These are phyloP conservation scores for Rhodofomes roseus DNA, from an alignment of 1,284 basidiomycete species.

Conservation along the genomic window DNA sequence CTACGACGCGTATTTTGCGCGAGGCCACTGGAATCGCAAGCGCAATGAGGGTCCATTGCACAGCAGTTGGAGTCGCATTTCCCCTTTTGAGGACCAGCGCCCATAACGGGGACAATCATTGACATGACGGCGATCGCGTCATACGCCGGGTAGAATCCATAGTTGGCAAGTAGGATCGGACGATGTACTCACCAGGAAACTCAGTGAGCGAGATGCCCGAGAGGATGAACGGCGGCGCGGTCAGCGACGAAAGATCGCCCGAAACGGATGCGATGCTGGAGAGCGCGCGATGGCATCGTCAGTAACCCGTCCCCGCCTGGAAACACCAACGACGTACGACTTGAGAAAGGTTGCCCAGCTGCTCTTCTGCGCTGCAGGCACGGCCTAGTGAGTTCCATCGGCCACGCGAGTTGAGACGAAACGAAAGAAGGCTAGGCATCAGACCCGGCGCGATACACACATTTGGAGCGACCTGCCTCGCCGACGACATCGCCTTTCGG, in stretches of 20 bases:
- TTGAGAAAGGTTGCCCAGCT: conserved; percentile 82
- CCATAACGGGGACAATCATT: not conserved
- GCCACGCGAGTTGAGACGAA: not conserved
- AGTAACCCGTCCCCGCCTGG: not conserved
- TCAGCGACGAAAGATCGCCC: conserved; percentile 91
- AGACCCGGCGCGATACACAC: conserved; percentile 3
- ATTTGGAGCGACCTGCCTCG: conserved; percentile 10
- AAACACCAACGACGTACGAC: conserved; percentile 47
- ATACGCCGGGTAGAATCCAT: not conserved
- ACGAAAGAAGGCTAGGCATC: not conserved
- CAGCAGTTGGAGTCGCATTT: not conserved
- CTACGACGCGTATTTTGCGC: not conserved
- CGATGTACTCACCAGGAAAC: conserved; percentile 66
- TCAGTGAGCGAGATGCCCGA: conserved; percentile 84
- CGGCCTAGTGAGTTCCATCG: conserved; percentile 44
- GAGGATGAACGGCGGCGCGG: conserved; percentile 92
- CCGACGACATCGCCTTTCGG: conserved; percentile 8
- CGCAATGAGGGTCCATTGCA: not conserved
- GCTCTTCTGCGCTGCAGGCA: conserved; percentile 68
- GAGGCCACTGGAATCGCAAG: not conserved
- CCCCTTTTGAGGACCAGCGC: not conserved
- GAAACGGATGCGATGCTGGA: conserved; percentile 77
- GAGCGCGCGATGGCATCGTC: not conserved
- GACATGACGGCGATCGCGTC: not conserved
- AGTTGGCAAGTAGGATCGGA: too few species aligned